phyloP scores from a whole-genome alignment of 352 stramenopile genomes.

The Thraustochytrium striatum region DNA sequence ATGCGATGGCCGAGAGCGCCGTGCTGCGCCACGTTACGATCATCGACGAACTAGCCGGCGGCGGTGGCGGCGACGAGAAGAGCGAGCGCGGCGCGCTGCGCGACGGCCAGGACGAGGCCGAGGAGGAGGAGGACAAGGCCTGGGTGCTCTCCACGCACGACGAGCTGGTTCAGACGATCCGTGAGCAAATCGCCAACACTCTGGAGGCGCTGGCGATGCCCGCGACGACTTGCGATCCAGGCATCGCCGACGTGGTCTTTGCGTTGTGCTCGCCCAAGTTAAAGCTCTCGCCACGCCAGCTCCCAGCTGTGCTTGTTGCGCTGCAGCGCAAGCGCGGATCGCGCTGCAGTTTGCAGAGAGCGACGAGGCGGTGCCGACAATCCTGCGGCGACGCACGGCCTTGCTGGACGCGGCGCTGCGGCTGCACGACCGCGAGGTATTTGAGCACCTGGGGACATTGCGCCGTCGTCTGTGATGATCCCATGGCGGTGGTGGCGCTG shows the following conservation, averaged over 20 bases:
- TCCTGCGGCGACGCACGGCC: constrained; percentile 11
- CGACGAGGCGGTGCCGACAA: not conserved
- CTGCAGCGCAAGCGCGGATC: not conserved
- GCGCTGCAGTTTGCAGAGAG: constrained; percentile 23
- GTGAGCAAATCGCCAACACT: not conserved
- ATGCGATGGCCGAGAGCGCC: constrained; percentile 16
- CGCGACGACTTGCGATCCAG: not conserved
- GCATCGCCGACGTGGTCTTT: constrained; percentile 23
- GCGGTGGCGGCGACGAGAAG: not conserved
- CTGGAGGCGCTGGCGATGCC: not conserved
- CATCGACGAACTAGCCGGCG: not conserved
- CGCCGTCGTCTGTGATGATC: not conserved
- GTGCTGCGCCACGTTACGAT: not conserved
- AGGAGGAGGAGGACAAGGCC: not conserved
- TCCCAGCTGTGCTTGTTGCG: constrained; percentile 1
- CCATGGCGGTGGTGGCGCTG: constrained; percentile 43
- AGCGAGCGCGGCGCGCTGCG: not conserved
- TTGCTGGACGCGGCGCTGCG: not conserved
- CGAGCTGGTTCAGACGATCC: not conserved
- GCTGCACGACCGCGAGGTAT: not conserved
- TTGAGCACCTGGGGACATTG: not conserved
- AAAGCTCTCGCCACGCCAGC: not conserved
- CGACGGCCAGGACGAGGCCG: not conserved
- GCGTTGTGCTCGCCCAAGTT: constrained; percentile 11
- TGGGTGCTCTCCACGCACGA: not conserved